Evolutionary conservation across 2,329 filamentous ascomycete genomes (phyloP).

Genomic region (Claviceps sp.): DNA sequence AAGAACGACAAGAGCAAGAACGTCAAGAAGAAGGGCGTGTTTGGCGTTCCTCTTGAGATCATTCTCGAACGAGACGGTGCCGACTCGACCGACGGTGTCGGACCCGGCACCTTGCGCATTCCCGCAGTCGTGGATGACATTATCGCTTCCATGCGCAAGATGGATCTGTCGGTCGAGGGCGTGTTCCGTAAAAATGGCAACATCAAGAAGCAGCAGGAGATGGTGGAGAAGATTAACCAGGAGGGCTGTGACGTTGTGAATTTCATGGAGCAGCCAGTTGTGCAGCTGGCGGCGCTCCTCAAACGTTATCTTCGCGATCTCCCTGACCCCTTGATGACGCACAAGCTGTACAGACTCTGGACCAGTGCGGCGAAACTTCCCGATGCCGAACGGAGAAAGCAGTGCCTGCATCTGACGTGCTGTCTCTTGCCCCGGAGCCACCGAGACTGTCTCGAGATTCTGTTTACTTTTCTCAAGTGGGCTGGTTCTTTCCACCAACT

Average conservation of each 20-base stretch:
- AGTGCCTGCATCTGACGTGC: slow-evolving; percentile 79
- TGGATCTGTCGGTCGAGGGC: slow-evolving; percentile 97
- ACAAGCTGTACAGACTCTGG: slow-evolving; percentile 87
- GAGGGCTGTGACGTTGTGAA: slow-evolving; percentile 77
- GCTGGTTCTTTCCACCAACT: slow-evolving; percentile 93
- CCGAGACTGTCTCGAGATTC: slow-evolving; percentile 83
- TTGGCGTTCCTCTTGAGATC: slow-evolving; percentile 76
- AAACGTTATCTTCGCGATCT: slow-evolving; percentile 94
- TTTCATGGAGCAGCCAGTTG: slow-evolving; percentile 75
- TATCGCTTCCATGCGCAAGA: slow-evolving; percentile 88
- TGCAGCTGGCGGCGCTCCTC: slow-evolving; percentile 83
- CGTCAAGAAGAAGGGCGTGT: slow-evolving; percentile 85
- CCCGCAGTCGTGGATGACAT: slow-evolving; percentile 93
- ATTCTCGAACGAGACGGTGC: slow-evolving; percentile 89
- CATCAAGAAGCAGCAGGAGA: slow-evolving; percentile 81
- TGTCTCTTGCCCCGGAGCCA: slow-evolving; percentile 88
- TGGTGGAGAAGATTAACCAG: slow-evolving; percentile 74
- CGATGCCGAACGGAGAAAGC: slow-evolving; percentile 68
- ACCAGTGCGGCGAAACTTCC: slow-evolving; percentile 79
- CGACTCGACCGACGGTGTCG: slow-evolving; percentile 94
- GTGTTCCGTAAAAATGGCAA: slow-evolving; percentile 99
- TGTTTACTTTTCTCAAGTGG: slow-evolving; percentile 96
- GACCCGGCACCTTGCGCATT: slow-evolving; percentile 78
- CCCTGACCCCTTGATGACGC: slow-evolving; percentile 85
- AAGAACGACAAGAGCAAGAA: slow-evolving; percentile 69